Evolutionary conservation across 2,329 filamentous ascomycete species (phyloP), one percentile per base, ranked within the genome.

Genomic region (Rhytidhysteron rufulum): DNA sequence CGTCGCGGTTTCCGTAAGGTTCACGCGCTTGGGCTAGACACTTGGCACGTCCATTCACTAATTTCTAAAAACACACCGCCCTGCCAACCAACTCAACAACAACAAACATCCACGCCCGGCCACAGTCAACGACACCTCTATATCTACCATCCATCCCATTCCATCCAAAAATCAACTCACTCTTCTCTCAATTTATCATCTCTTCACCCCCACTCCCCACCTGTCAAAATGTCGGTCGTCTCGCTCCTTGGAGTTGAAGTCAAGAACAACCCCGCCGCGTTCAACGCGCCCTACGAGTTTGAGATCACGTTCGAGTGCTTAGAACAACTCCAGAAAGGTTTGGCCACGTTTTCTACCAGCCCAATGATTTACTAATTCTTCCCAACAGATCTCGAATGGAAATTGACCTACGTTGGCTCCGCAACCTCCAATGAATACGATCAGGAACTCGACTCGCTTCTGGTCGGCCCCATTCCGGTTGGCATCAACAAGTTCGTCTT

Each of bases 401-500:
- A 98, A 72, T 77, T 98, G 58, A 98, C 89, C 66, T 98, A 98
- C 58, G 93, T 98, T 63, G 94, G 93, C 60, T 98, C 93, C 55
- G 93, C 94, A 49, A 97, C 91, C 42, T 95, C 88, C 47, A 89
- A 93, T 63, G 89, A 97, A 67, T 90, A 97, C 65, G 93, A 98
- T 65, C 93, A 98, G 71, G 93, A 97, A 70, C 89, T 98, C 56
- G 93, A 98, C 70, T 90, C 88, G 17, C 83, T 98, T 43, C 85
- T 97, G 39, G 93, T 98, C 40, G 93, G 93, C 17, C 93, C 93
- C n/a, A 91, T 98, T 55, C 93, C 93, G 4, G 85, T 96, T 48
- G 93, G 93, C 47, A 87, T 96, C 61, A 98, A 98, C 78, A 98
- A 98, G 68, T 98, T 98, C 69, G 75, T 95, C 62, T 98, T 98